phyloP scores from a whole-genome alignment of 768 basidiomycete species.

The Lenzites betulinus region DNA sequence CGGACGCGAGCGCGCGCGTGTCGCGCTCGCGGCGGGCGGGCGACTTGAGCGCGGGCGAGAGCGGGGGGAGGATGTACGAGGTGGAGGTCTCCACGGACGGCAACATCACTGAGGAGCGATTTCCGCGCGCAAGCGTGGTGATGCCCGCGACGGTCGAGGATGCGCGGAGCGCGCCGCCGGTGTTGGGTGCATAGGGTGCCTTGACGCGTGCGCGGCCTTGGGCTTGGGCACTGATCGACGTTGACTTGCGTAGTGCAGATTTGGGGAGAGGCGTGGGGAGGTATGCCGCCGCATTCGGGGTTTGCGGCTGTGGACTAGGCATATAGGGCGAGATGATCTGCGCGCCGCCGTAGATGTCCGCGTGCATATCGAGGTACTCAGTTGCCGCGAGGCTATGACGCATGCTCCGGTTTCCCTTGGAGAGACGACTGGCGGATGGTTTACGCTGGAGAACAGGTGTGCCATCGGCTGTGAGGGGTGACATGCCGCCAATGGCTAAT shows the following conservation, averaged over 20 bases:
- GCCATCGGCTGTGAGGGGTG: conserved; percentile 29
- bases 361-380: conserved; percentile 14
- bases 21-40: conserved; percentile 47
- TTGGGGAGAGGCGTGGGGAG: conserved; percentile 19
- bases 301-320: conserved; percentile 24
- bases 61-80: conserved; percentile 34
- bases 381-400: conserved; percentile 33
- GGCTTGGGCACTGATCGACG: conserved; percentile 4
- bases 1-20: conserved; percentile 40
- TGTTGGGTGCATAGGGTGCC: conserved; percentile 60
- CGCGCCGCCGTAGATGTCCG: conserved; percentile 54
- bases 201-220: conserved; percentile 58
- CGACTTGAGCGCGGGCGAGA: conserved; percentile 40
- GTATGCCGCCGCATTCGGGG: conserved; percentile 28
- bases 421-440: conserved; percentile 21
- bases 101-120: conserved; percentile 31
- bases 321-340: conserved; percentile 47
- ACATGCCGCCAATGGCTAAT: conserved; percentile 23
- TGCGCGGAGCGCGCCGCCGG: conserved; percentile 44
- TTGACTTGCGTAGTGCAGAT: conserved; percentile 27
- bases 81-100: conserved; percentile 35
- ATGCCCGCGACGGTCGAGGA: conserved; percentile 43
- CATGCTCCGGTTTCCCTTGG: conserved; percentile 21
- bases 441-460: conserved; percentile 27
- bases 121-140: conserved; percentile 21